phyloP scores from a whole-genome alignment of 192 early-diverging fungal genomes.

The Allomyces macrogynus region DNA sequence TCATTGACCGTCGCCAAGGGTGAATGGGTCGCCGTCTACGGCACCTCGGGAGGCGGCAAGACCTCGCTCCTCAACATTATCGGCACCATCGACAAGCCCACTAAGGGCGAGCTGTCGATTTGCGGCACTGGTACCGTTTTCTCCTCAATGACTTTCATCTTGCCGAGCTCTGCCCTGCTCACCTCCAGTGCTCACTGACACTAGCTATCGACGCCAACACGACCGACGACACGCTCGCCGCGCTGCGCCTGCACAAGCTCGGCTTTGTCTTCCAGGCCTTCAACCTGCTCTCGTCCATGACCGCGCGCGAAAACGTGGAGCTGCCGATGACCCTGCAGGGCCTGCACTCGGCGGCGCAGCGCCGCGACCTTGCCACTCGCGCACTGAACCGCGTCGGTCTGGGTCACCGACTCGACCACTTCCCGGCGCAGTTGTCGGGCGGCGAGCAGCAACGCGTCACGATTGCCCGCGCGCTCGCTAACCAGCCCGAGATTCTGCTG shows the following conservation, averaged over 20 bases:
- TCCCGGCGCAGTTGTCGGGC: conserved; percentile 5
- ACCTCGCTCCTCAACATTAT: conserved; percentile 13
- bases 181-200: not conserved
- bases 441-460: conserved; percentile 5
- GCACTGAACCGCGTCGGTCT: conserved; percentile 9
- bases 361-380: conserved; percentile 3
- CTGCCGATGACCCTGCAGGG: conserved; percentile 14
- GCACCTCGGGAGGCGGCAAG: conserved; percentile 15
- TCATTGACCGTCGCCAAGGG: conserved; percentile 9
- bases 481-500: conserved; percentile 3
- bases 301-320: conserved; percentile 15
- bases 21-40: conserved; percentile 15
- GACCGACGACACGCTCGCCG: conserved; percentile 10
- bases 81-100: conserved; percentile 16
- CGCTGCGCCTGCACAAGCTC: conserved; percentile 9
- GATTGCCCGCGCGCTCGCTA: conserved; percentile 3
- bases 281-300: conserved; percentile 15
- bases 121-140: conserved; percentile 13
- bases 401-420: conserved; percentile 10
- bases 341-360: conserved; percentile 3
- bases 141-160: too few relatives aligned
- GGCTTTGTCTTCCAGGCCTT: conserved; percentile 17
- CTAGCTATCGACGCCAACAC: conserved; percentile 12
- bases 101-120: conserved; percentile 14
- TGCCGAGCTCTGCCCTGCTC: too few relatives aligned